Base-by-base conservation (phyloP, 2,329 filamentous ascomycete species). In the Chaetomium globosum region DNA sequence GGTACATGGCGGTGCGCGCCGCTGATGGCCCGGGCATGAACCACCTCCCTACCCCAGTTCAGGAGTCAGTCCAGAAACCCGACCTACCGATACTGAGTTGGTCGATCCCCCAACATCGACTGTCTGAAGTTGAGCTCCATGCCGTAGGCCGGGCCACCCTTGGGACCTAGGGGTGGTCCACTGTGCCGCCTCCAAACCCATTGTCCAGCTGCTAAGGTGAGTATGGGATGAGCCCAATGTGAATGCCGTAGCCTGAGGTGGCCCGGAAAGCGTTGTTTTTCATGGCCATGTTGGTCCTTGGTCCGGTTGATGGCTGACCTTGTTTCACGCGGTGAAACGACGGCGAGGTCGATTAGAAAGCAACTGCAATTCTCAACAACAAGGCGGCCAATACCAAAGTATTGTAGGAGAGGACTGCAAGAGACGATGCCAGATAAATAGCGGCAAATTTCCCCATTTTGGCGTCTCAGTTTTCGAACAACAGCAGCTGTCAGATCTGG, bases 141-240 rank as follows among this genome's bases (percentile, higher is more conserved):
- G 53, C 53, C 53, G 53, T 30, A 55, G 53, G 54, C 54, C 54
- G 28, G 31, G 54, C 54, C 33, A 43, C 21, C 33, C 16, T n/a
- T 8, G 31, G 33, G 31, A 19, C 51, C 54, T 28, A 39, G 4
- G 10, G 54, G n/a, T 16, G 21, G 54, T 56, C 31, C 8, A 31
- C 9, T 43, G 54, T 39, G 31, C 54, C 54, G 31, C 16, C 31
- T 26, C 30, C n/a, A 6, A 21, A n/a, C 31, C 13, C 54, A 13
- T 6, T 12, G 31, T 56, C 39, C 30, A 36, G 19, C 52, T 8
- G 30, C 52, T 36, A 6, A n/a, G 4, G 21, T 19, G 19, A 10
- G n/a, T 5, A 33, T 21, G 52, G 2, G 19, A 55, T 55, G 30
- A 21, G 19, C 16, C 7, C 3, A 33, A n/a, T 10, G 28, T n/a